Evolutionary conservation across 495 filamentous ascomycete genomes (phyloP).

Genomic region (Podospora australis): DNA sequence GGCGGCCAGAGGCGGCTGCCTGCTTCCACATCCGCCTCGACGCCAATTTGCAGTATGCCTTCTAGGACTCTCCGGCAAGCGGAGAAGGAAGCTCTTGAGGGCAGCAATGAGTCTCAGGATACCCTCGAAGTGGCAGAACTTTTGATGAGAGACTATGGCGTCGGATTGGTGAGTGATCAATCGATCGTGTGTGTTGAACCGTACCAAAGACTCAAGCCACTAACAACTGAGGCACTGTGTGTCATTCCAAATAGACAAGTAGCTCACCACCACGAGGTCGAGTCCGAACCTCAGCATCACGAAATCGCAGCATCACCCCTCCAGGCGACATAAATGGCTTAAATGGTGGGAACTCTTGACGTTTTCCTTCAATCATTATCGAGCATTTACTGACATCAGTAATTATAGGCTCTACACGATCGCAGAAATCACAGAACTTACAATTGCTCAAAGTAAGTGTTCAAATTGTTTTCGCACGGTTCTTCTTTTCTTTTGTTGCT

Average conservation of each 20-base stretch:
- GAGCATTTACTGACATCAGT: no score
- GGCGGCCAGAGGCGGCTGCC: no score
- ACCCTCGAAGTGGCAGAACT: constrained; percentile 19
- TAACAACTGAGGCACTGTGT: constrained; percentile 13
- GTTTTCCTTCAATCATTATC: no score
- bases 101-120: constrained; percentile 22
- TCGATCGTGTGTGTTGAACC: no score
- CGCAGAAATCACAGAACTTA: no score
- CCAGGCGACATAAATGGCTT: neutral
- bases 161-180: constrained; percentile 20
- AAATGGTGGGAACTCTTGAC: neutral
- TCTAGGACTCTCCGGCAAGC: constrained; percentile 15
- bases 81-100: constrained; percentile 15
- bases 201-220: no score
- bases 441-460: neutral
- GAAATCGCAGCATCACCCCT: constrained; percentile 4
- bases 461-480: constrained; percentile 9
- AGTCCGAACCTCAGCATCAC: constrained; percentile 2
- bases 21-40: no score
- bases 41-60: no score
- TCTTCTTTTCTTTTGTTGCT: no score
- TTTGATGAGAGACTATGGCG: constrained; percentile 17
- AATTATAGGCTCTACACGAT: no score
- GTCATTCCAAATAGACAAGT: no score
- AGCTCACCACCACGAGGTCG: constrained; percentile 22